phyloP scores from a whole-genome alignment of 345 rosid species.

The Salix purpurea region DNA sequence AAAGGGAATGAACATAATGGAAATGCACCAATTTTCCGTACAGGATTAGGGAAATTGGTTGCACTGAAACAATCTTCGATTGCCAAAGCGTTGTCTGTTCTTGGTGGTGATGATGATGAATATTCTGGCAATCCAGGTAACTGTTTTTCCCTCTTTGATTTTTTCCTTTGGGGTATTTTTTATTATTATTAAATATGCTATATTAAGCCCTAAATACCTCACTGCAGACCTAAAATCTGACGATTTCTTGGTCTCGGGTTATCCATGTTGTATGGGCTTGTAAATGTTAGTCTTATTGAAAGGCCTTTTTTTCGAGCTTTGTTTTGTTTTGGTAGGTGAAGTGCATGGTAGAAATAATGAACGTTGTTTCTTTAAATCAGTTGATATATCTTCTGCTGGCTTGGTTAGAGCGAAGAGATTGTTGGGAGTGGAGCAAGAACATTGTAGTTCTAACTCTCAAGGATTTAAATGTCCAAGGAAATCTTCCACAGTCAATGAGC shows the following conservation, averaged over 20 bases:
- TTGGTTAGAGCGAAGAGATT: constrained; percentile 62
- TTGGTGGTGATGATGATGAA: constrained; percentile 22
- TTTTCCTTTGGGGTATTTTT: too few species aligned
- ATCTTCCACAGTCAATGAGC: constrained; percentile 18
- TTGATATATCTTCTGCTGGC: constrained; percentile 61
- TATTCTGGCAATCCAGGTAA: too few species aligned
- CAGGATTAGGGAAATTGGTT: constrained; percentile 63
- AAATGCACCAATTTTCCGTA: constrained; percentile 48
- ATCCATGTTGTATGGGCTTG: too few species aligned
- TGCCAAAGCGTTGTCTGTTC: constrained; percentile 56
- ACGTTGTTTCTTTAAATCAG: constrained; percentile 35
- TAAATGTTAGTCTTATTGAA: too few species aligned
- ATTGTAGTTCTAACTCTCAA: constrained; percentile 20
- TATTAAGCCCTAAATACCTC: too few species aligned
- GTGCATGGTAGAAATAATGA: constrained; percentile 19
- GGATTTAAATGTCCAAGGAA: constrained; percentile 32
- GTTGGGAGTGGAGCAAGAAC: constrained; percentile 57
- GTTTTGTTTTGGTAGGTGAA: too few species aligned
- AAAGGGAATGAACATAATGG: constrained; percentile 13
- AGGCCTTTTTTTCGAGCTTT: too few species aligned
- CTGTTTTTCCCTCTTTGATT: too few species aligned
- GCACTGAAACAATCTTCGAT: constrained; percentile 55
- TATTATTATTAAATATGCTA: too few species aligned
- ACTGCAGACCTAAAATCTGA: too few species aligned
- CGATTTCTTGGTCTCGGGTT: too few species aligned